Evolutionary conservation across 306 rosid genomes (phyloP).

Genomic region (Begonia fuchsioides): DNA sequence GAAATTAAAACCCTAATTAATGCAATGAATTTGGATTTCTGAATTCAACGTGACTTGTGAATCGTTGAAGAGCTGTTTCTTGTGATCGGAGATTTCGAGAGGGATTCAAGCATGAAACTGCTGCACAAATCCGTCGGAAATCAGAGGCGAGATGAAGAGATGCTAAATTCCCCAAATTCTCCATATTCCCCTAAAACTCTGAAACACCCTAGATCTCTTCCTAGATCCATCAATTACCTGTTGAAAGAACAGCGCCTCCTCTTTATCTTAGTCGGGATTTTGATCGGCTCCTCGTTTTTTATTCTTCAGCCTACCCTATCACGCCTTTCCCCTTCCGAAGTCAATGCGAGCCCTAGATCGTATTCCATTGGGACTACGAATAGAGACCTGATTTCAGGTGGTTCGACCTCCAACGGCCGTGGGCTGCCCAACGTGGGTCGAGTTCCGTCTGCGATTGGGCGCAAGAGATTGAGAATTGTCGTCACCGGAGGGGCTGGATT

Average conservation of each 20-base stretch:
- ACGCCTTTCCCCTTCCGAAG: conserved; percentile 18
- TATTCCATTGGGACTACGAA: conserved; percentile 1
- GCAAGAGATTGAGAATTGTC: conserved; percentile 73
- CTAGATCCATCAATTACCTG: conserved; percentile 74
- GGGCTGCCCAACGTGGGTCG: conserved; percentile 24
- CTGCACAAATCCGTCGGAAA: conserved; percentile 44
- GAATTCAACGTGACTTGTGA: no score
- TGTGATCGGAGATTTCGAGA: no score
- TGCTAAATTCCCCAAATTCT: conserved; percentile 15
- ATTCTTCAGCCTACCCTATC: conserved; percentile 64
- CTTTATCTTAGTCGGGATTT: conserved; percentile 53
- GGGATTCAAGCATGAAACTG: conserved; percentile 37
- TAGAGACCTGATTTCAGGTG: conserved; percentile 13
- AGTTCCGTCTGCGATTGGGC: conserved; percentile 42
- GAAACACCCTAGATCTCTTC: conserved; percentile 68
- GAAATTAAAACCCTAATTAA: no score
- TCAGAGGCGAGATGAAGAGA: conserved; percentile 70
- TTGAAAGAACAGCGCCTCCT: conserved; percentile 66
- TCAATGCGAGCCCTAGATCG: conserved; percentile 8
- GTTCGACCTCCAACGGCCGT: neutral
- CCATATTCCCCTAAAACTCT: conserved; percentile 69
- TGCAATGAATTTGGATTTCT: no score
- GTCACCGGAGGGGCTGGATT: conserved; percentile 93
- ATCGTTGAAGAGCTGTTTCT: no score
- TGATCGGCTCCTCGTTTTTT: conserved; percentile 44